These are phyloP conservation scores for Trapa incisa DNA, from an alignment of 345 rosid species.

Conservation along the genomic window DNA sequence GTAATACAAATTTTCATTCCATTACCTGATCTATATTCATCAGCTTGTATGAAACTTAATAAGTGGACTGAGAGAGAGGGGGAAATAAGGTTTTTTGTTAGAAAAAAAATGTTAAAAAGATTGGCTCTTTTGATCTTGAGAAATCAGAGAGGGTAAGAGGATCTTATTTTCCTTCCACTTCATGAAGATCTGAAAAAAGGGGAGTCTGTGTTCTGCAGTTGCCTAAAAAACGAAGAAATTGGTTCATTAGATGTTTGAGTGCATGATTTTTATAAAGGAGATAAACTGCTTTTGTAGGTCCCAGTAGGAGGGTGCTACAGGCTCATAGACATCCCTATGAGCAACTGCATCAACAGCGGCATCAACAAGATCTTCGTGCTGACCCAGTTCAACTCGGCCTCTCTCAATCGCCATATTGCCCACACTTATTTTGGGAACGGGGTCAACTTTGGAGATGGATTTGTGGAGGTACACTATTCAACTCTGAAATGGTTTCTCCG, in stretches of 20 bases:
- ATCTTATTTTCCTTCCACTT: neutral
- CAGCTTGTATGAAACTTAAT: neutral
- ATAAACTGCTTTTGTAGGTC: slow-evolving; percentile 31
- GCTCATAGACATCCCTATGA: slow-evolving; percentile 94
- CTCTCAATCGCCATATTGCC: slow-evolving; percentile 87
- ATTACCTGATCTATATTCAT: neutral
- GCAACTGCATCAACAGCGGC: slow-evolving; percentile 91
- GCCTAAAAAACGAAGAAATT: neutral
- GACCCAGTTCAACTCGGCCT: slow-evolving; percentile 91
- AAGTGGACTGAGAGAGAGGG: neutral
- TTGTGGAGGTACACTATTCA: slow-evolving; percentile 58
- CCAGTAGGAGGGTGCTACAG: slow-evolving; percentile 91
- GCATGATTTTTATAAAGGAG: neutral
- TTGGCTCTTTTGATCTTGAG: no score
- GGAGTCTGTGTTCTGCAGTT: neutral
- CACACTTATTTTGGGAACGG: slow-evolving; percentile 88
- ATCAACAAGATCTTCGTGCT: slow-evolving; percentile 86
- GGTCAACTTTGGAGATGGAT: slow-evolving; percentile 87
- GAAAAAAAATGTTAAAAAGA: no score
- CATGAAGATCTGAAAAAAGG: neutral
- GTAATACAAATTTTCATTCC: slow-evolving; percentile 28
- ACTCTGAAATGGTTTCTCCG: neutral
- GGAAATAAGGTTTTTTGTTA: no score
- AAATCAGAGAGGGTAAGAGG: no score
- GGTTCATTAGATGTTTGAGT: neutral